Evolutionary conservation across 1,139 yeast species (phyloP).

Genomic region (Candida albicans): DNA sequence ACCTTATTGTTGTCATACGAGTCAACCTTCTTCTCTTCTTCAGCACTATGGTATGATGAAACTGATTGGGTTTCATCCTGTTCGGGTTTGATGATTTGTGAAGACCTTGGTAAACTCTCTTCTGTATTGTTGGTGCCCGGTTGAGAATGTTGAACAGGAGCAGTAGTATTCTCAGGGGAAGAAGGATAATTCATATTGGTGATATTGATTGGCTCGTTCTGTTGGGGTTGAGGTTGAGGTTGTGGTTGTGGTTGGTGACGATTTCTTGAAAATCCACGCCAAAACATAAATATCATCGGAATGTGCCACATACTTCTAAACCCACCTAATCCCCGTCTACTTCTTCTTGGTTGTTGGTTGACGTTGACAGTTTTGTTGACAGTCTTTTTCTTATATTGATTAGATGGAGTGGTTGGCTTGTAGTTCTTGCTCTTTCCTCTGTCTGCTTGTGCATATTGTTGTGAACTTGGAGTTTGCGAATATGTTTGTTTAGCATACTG

Average conservation of each 20-base stretch:
- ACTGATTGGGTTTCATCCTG: too few species aligned
- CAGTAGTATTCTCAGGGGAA: neutral
- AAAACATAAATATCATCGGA: constrained; percentile 16
- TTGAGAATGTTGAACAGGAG: neutral
- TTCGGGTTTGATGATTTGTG: too few species aligned
- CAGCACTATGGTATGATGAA: too few species aligned
- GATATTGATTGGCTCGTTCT: constrained; percentile 6
- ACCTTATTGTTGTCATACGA: neutral
- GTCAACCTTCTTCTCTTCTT: neutral
- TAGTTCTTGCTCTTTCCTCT: neutral
- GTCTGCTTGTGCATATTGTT: neutral
- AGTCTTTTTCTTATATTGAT: constrained; percentile 6
- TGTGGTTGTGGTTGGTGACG: constrained; percentile 7
- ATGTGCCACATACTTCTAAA: constrained; percentile 10
- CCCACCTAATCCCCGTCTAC: constrained; percentile 6
- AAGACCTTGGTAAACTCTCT: too few species aligned
- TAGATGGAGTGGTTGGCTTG: neutral
- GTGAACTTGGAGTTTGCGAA: too few species aligned
- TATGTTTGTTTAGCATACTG: too few species aligned
- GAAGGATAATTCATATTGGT: constrained; percentile 11
- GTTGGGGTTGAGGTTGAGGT: constrained; percentile 6
- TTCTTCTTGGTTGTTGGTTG: constrained; percentile 7
- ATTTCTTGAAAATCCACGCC: constrained; percentile 11
- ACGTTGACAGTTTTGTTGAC: constrained; percentile 9
- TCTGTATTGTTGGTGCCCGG: too few species aligned